Conservation (phyloP, 1,284 basidiomycete species). For the Malassezia sp. region DNA sequence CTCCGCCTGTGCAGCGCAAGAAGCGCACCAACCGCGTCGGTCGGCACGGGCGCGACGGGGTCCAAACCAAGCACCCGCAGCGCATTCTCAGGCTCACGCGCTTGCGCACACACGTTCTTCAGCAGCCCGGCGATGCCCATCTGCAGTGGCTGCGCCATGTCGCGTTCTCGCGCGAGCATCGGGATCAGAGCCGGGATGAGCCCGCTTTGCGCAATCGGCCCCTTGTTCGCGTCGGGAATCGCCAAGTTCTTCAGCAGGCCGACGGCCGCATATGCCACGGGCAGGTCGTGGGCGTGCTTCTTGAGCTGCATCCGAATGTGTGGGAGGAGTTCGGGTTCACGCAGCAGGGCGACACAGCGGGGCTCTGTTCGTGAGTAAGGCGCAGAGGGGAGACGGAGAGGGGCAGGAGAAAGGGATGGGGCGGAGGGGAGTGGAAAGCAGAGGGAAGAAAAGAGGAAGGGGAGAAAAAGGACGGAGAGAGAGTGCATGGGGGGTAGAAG, state of each 20-base stretch:
- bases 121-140: slow-evolving; percentile 72
- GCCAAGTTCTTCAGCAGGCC: slow-evolving; percentile 36
- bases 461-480: no score
- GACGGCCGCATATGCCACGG: slow-evolving; percentile 29
- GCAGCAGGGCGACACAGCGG: slow-evolving; percentile 70
- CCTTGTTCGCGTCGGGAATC: slow-evolving; percentile 32
- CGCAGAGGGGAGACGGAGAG: no score
- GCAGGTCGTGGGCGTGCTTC: slow-evolving; percentile 21
- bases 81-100: slow-evolving; percentile 53
- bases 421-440: no score
- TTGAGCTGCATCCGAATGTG: slow-evolving; percentile 55
- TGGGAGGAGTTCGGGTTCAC: slow-evolving; percentile 46
- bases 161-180: slow-evolving; percentile 23
- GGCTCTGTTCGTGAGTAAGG: no score
- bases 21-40: slow-evolving; percentile 58
- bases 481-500: no score
- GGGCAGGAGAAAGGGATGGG: no score
- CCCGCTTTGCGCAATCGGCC: slow-evolving; percentile 18
- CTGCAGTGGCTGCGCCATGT: slow-evolving; percentile 56
- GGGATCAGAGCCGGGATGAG: slow-evolving; percentile 17
- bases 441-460: no score
- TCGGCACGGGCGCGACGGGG: slow-evolving; percentile 31
- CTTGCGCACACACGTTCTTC: slow-evolving; percentile 69
- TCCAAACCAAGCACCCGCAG: slow-evolving; percentile 33
- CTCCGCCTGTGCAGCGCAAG: slow-evolving; percentile 65